Base-by-base conservation (phyloP, 768 basidiomycete species). In the Chalciporus sphaerocephalus region DNA sequence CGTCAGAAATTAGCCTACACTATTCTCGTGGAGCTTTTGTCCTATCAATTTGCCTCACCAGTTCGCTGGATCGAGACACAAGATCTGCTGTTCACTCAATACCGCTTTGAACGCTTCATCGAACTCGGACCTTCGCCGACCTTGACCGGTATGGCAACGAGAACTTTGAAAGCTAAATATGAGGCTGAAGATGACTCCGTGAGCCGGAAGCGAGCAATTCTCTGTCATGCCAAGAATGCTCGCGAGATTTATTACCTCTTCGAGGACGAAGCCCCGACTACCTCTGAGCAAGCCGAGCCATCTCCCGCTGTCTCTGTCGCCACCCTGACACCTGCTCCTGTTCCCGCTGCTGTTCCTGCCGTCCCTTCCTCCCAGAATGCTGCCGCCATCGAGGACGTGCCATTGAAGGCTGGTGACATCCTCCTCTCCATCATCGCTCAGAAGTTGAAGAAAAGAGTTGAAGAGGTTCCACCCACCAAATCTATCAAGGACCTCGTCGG, bases 21-120 rank as follows among this genome's bases (percentile, higher is more conserved):
- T 55, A 94, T 97, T 61, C 83, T 99, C 47, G 93, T 98, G 51
- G 96, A 99, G 63, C 80, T 98, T 37, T 76, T 99, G 39, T 92
- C 96, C 12, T 99, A 99, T 62, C 96, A 99, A 64, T 98, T 95
- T 57, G 94, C 95, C 0, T 98, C 95, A 1, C 94, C 96, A 6
- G 95, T 99, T 16, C 87, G 94, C 40, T 99, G 96, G 96, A 99
- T 99, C 58, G 90, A 98, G 72, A 99, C 95, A 0, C 96, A 99
- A 63, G 96, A 99, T 59, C 78, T 88, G 20, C 78, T 99, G 46
- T 99, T 99, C 74, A 78, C 75, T 9, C 68, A 82, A 8, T 96
- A 82, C 74, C 74, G 75, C 36, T 96, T 96, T 59, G 95, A 97
- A 67, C 84, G 96, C 13, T 76, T 98, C 58, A 86, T 99, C 57